Conservation (phyloP, 768 basidiomycete genomes). For the Russula vinacea region DNA sequence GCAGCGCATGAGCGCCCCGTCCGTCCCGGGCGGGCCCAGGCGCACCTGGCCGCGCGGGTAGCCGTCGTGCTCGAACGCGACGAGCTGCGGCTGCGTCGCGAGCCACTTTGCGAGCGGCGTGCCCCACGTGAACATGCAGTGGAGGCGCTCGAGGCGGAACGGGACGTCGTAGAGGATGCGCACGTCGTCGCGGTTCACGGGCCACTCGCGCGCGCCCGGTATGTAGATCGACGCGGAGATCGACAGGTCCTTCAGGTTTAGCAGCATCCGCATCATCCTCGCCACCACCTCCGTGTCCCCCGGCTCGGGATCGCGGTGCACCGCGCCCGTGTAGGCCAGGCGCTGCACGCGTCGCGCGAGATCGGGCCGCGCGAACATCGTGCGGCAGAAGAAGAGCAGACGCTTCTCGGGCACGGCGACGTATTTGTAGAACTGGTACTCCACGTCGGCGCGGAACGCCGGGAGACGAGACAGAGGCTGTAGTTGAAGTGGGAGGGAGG, state of each 20-base stretch:
- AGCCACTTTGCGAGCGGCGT: slow-evolving; percentile 17
- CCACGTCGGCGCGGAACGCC: slow-evolving; percentile 15
- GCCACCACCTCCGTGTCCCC: slow-evolving; percentile 16
- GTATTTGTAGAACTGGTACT: slow-evolving; percentile 20
- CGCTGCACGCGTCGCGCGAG: slow-evolving; percentile 24
- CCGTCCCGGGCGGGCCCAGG: neutral
- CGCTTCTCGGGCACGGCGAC: slow-evolving; percentile 18
- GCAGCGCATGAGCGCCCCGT: neutral
- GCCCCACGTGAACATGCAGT: slow-evolving; percentile 17
- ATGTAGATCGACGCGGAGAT: slow-evolving; percentile 3
- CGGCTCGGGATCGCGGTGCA: slow-evolving; percentile 12
- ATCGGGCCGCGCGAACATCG: slow-evolving; percentile 25
- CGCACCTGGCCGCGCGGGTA: neutral
- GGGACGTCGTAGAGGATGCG: slow-evolving; percentile 15
- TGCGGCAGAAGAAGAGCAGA: slow-evolving; percentile 21
- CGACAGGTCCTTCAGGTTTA: slow-evolving; percentile 26
- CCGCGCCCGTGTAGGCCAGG: slow-evolving; percentile 19
- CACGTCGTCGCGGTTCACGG: slow-evolving; percentile 12
- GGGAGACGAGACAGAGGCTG: slow-evolving; percentile 14
- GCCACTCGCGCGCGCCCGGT: slow-evolving; percentile 11
- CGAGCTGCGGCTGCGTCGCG: slow-evolving; percentile 21
- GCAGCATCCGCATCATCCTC: slow-evolving; percentile 16
- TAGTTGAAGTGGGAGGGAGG: slow-evolving; percentile 17
- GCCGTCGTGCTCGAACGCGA: slow-evolving; percentile 21
- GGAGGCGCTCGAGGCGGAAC: slow-evolving; percentile 25